Evolutionary conservation across 2,329 filamentous ascomycete species (phyloP), one percentile per base, ranked within the genome.

Genomic region (Colletotrichum eleusines): DNA sequence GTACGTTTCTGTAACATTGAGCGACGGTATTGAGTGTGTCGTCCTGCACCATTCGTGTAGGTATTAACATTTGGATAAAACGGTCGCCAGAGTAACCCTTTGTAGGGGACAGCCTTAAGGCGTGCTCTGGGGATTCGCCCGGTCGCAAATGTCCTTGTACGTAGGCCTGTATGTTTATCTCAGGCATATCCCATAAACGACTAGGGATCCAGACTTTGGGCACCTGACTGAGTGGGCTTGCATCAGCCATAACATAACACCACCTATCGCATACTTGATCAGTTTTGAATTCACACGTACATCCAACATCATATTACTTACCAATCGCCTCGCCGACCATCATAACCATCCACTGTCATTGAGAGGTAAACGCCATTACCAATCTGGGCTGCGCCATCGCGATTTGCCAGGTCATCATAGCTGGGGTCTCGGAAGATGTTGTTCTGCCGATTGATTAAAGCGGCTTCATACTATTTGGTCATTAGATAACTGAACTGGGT

Each of bases 391-490:
- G 18, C 42, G 9, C 3, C 2, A 4, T 44, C 8, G 4, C 5
- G 1, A n/a, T 44, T 9, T 9, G 42, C 42, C 2, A 0, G 1
- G 1, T 9, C 1, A n/a, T 44, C 42, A 5, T 6, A 7, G 2
- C 3, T 5, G 6, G 4, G 40, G 16, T 44, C 18, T 1, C 42
- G 18, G 18, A 44, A 44, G 6, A 44, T 44, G 3, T 44, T 44
- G 9, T 4, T 11, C 11, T 8, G 6, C 18, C 9, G 18, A n/a
- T 44, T 44, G 42, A 44, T 44, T n/a, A n/a, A 18, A 3, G 1
- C 1, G 7, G 42, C 42, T n/a, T 44, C 42, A 6, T 2, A 6
- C 40, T 42, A 20, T 42, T 42, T 8, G 40, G 40, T 3, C 3
- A 8, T 20, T 8, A 20, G 14, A 42, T 20, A 20, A 20, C 5